Base-by-base conservation (phyloP, 306 rosid species). In the Macrotyloma uniflorum region DNA sequence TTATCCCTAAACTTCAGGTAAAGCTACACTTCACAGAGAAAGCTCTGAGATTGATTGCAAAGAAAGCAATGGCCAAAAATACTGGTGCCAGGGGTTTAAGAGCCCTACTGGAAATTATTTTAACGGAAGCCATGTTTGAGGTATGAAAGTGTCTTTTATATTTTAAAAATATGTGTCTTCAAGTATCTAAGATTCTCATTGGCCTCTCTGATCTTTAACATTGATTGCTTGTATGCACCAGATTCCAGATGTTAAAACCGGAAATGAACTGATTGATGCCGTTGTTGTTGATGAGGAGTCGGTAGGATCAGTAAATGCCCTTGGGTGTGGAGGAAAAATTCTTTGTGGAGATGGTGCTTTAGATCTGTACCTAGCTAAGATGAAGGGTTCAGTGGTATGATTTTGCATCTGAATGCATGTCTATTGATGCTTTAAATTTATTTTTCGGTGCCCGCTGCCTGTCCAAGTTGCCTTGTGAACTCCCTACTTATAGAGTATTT, bases 81-180 rank as follows among this genome's bases (percentile, higher is more conserved):
- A 93, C 98, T 12, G 96, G 98, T 47, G 98, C 98, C 53, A 89
- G 98, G 88, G 98, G 98, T 70, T 80, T 93, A 77, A 90, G 98
- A 87, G 87, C 98, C 20, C 51, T 93, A 45, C 82, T 90, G 67
- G 97, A 93, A 89, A 83, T 74, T 82, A 83, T 86, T 83, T 88
- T 93, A 75, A 90, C 91, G n/a, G 93, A 93, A 81, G 90, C 96
- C 67, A 93, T 93, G 97, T 93, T 78, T 73, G 97, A 93, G 91
- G 96, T 90, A 83, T 40, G 85, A 18, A 67, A 24, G 47, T 23
- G 24, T 36, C 13, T 59, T 32, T 65, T 50, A 3, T 28, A 43
- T 23, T 67, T 69, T 10, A 2, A 55, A 61, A 53, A 40, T 57
- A 80, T 23, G 7, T 68, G 42, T 58, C 73, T 33, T 63, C 47